Evolutionary conservation across 2,329 filamentous ascomycete species (phyloP).

Genomic region (Penicillium frequentans): DNA sequence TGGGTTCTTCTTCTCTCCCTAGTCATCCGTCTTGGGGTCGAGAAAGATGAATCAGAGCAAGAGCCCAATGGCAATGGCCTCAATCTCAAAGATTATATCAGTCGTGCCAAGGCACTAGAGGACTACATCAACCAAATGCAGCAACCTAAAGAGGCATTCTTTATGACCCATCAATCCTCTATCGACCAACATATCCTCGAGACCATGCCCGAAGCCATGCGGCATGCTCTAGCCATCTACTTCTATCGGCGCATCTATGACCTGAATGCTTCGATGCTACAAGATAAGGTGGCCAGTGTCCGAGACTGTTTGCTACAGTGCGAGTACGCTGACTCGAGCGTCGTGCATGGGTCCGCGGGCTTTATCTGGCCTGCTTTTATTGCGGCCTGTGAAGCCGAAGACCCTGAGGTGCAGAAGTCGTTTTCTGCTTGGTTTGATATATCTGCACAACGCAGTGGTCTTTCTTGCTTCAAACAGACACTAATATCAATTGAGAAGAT

Average conservation of each 20-base stretch:
- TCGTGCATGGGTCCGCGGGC: conserved; percentile 36
- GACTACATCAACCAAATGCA: conserved; percentile 11
- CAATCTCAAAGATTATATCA: conserved; percentile 20
- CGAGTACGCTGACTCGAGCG: conserved; percentile 32
- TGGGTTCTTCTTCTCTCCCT: conserved; percentile 44
- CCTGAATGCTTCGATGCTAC: conserved; percentile 42
- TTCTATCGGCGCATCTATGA: conserved; percentile 49
- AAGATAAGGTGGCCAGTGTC: conserved; percentile 38
- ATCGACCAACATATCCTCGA: conserved; percentile 22
- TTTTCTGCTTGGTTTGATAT: conserved; percentile 37
- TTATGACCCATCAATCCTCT: conserved; percentile 12
- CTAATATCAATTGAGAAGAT: conserved; percentile 25
- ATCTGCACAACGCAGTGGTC: conserved; percentile 29
- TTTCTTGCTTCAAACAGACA: conserved; percentile 32
- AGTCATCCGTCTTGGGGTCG: conserved; percentile 45
- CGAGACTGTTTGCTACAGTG: conserved; percentile 40
- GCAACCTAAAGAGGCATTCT: conserved; percentile 15
- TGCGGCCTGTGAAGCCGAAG: conserved; percentile 44
- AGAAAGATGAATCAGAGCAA: conserved; percentile 37
- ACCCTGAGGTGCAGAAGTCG: conserved; percentile 35
- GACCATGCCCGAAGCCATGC: conserved; percentile 41
- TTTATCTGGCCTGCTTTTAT: conserved; percentile 49
- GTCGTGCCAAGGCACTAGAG: not conserved
- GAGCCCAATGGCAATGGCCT: conserved; percentile 7
- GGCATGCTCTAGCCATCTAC: conserved; percentile 47